phyloP scores from a whole-genome alignment of 1,139 yeast genomes.

The Kodamaea suecica region DNA sequence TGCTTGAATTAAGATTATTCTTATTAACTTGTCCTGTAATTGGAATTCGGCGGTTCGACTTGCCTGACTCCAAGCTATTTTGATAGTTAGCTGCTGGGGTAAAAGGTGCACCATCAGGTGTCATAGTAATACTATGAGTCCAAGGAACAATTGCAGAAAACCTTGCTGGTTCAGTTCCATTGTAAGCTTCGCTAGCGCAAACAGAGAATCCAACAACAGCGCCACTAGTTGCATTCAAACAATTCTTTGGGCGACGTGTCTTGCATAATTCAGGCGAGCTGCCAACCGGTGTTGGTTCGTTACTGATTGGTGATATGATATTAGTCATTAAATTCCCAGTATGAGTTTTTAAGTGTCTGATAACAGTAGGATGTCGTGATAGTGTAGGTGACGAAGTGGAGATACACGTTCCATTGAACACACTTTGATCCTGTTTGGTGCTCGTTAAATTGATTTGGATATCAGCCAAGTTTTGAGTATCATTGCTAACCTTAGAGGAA shows the following conservation, averaged over 20 bases:
- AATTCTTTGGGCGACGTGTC: too few species aligned
- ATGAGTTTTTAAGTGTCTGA: constrained; percentile 8
- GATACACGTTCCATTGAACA: constrained; percentile 20
- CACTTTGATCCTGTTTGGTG: constrained; percentile 12
- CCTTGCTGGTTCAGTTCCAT: too few species aligned
- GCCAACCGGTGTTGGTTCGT: not conserved
- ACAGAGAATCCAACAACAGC: not conserved
- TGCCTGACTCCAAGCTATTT: not conserved
- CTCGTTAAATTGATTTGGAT: not conserved
- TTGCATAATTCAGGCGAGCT: not conserved
- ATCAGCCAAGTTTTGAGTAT: too few species aligned
- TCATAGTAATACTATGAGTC: too few species aligned
- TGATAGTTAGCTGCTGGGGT: not conserved
- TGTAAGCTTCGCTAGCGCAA: not conserved
- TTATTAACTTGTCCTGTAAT: not conserved
- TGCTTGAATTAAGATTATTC: not conserved
- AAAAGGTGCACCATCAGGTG: not conserved
- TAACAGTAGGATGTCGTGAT: constrained; percentile 16
- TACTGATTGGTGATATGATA: constrained; percentile 17
- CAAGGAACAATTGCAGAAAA: too few species aligned
- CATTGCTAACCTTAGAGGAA: too few species aligned
- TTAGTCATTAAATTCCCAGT: constrained; percentile 7
- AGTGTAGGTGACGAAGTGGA: constrained; percentile 15
- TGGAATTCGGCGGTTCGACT: not conserved
- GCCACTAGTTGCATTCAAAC: too few species aligned